These are phyloP conservation scores for Claviceps paspali DNA, from an alignment of 2,329 filamentous ascomycete species.

Conservation along the genomic window DNA sequence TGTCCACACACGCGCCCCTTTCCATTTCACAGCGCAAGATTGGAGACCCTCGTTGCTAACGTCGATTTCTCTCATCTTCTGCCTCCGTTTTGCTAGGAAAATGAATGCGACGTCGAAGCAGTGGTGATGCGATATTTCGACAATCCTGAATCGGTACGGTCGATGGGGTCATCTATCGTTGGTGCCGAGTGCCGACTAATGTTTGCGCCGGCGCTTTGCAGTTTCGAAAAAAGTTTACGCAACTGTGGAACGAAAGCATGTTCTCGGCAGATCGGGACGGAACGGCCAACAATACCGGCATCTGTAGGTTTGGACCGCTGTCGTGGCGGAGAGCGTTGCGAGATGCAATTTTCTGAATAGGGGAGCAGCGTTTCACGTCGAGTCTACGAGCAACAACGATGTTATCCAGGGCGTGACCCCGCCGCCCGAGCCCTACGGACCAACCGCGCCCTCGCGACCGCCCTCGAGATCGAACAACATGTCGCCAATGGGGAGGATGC, in stretches of 20 bases:
- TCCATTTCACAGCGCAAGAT: too few species aligned
- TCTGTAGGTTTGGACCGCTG: constrained; percentile 22
- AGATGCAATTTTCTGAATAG: neutral
- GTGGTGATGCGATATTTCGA: constrained; percentile 40
- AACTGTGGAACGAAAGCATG: constrained; percentile 37
- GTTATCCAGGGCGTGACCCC: constrained; percentile 29
- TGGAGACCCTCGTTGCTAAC: too few species aligned
- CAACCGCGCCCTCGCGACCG: constrained; percentile 41
- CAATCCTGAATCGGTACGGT: constrained; percentile 20
- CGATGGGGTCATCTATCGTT: neutral
- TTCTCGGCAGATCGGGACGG: constrained; percentile 40
- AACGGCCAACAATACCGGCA: constrained; percentile 23
- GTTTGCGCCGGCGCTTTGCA: constrained; percentile 9
- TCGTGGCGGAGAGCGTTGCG: neutral
- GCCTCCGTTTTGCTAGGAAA: constrained; percentile 12
- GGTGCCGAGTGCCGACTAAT: neutral
- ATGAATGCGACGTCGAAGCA: constrained; percentile 30
- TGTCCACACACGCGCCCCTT: constrained; percentile 1
- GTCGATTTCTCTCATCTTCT: neutral
- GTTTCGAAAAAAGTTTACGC: constrained; percentile 32
- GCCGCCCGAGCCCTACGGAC: constrained; percentile 23
- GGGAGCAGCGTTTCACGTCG: constrained; percentile 38
- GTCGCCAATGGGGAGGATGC: constrained; percentile 38
- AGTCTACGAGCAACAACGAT: constrained; percentile 30
- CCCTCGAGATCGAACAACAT: constrained; percentile 43